A percentile compares a stretch with the other conserved stretches of the same genome.
Evolutionary conservation across 2,329 filamentous ascomycete species (phyloP).

Genomic region (Knoxdaviesia capensis): DNA sequence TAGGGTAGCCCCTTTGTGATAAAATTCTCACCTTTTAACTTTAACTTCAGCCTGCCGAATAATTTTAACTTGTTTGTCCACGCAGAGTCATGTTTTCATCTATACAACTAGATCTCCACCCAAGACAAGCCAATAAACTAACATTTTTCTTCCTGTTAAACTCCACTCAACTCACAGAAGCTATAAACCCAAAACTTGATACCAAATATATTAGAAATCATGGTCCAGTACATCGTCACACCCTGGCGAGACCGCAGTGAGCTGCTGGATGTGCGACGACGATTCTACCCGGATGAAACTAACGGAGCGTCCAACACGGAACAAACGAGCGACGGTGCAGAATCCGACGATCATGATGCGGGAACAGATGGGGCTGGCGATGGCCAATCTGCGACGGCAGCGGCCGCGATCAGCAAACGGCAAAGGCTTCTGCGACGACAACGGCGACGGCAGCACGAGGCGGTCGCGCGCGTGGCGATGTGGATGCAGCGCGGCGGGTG

Average conservation of each 20-base stretch:
- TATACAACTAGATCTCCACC: no score
- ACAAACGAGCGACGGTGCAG: not conserved
- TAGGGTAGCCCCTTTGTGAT: no score
- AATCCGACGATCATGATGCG: no score
- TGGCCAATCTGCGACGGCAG: not conserved
- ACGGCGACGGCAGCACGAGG: conserved; percentile 11
- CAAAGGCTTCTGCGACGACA: conserved; percentile 1
- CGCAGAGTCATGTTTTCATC: no score
- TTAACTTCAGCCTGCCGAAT: no score
- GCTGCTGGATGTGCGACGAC: conserved; percentile 41
- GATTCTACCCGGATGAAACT: conserved; percentile 30
- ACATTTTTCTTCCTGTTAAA: no score
- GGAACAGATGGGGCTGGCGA: no score
- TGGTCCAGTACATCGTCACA: conserved; percentile 55
- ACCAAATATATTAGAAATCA: conserved; percentile 10
- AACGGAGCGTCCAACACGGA: not conserved
- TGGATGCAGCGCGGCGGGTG: conserved; percentile 58
- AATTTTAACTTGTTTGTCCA: no score
- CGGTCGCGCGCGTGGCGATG: conserved; percentile 38
- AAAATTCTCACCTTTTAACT: no score
- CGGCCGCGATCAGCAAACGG: not conserved
- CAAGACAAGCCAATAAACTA: no score
- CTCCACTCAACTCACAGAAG: no score
- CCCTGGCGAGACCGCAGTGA: conserved; percentile 50
- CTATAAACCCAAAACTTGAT: not conserved